Conservation (phyloP, 2,329 filamentous ascomycete genomes). For the Sporothrix schenckii region DNA sequence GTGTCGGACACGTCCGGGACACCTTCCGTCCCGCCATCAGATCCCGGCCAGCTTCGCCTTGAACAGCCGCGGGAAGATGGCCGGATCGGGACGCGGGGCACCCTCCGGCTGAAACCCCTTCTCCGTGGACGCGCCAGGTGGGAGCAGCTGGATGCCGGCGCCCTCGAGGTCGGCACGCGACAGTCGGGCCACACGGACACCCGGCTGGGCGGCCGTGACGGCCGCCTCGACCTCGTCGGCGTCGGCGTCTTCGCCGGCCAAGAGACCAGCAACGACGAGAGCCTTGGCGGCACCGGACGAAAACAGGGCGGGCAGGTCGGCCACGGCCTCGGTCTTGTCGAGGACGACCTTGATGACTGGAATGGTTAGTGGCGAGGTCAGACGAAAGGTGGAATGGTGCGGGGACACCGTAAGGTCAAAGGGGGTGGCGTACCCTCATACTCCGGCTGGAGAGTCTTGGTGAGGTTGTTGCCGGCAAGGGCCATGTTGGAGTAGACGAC, state of each 20-base stretch:
- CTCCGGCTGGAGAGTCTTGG: conserved; percentile 18
- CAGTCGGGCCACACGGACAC: conserved; percentile 18
- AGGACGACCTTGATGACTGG: conserved; percentile 28
- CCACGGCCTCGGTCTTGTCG: conserved; percentile 26
- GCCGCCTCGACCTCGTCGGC: conserved; percentile 12
- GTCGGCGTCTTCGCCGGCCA: conserved; percentile 16
- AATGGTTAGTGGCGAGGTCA: neutral
- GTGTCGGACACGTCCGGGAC: too few relatives aligned
- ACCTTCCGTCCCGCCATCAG: neutral
- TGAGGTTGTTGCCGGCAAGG: conserved; percentile 22
- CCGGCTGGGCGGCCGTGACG: conserved; percentile 17
- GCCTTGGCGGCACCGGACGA: conserved; percentile 16
- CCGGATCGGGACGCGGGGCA: conserved; percentile 21
- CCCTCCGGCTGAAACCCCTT: conserved; percentile 18
- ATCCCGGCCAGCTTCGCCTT: conserved; percentile 30
- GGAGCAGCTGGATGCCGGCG: conserved; percentile 26
- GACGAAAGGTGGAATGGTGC: too few relatives aligned
- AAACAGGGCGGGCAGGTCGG: conserved; percentile 27
- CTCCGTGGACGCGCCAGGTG: conserved; percentile 19
- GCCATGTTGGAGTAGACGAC: conserved; percentile 15
- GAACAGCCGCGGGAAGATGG: conserved; percentile 24
- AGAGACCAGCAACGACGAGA: conserved; percentile 23
- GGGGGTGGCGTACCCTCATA: neutral
- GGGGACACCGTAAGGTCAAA: neutral
- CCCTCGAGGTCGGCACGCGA: conserved; percentile 28